Evolutionary conservation across 768 basidiomycete genomes (phyloP), one percentile per base, ranked within the genome.

Genomic region (Candolleomyces aberdarensis): DNA sequence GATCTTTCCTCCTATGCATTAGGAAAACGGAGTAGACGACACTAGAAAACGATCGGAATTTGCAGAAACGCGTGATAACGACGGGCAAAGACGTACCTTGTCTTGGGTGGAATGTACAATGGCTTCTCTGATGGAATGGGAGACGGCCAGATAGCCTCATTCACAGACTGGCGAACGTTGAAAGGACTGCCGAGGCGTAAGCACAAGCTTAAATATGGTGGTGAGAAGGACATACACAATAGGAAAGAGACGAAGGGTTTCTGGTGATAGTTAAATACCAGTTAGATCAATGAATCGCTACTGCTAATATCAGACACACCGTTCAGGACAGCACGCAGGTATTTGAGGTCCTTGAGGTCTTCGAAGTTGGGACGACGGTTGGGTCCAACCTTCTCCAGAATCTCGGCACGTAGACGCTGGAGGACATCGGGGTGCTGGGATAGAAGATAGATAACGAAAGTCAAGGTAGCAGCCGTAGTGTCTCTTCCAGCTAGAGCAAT

Each of bases 1-100:
- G 79, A 57, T 86, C 85, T 52, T 76, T 81, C 53, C 86, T 77
- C 41, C 87, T 75, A 41, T 90, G 87, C 86, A 88, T 87, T 62
- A 84, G 64, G 60, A 87, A 78, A 9, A 87, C 82, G 5, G 85
- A 85, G 65, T 86, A 88, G 0, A 74, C 62, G 5, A 76, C 68
- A 55, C 81, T 83, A 63, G 1, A 22, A 19, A 44, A 22, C 14
- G 9, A 49, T 55, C n/a, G 31, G 20, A 3, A 40, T 20, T 56
- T 31, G 49, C 11, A 32, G 17, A 13, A 29, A 1, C 31, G 10
- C 7, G 31, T 50, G 32, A 58, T 57, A 11, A 36, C 36, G 36
- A 11, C 36, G 6, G 11, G 3, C 36, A 11, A 36, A n/a, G n/a
- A 72, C 74, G 44, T 68, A 76, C 82, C 79, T 76, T 36, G 80